Conservation (phyloP, 768 basidiomycete species). For the Naganishia randhawae region DNA sequence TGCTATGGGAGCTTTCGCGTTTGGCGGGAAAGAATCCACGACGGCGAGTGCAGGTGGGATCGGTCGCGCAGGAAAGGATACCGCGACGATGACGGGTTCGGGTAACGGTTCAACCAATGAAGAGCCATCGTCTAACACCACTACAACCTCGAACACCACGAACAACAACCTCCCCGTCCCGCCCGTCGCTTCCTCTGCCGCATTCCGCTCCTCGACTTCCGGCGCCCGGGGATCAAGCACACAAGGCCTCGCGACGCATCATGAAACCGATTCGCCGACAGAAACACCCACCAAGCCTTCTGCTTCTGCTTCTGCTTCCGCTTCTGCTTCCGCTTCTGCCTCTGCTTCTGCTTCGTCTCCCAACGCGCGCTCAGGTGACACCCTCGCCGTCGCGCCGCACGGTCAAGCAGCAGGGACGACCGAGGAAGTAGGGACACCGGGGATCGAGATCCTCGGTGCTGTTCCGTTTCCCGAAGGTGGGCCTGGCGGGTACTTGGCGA, state of each 20-base stretch:
- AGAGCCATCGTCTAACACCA: no score
- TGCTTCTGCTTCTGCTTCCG: background rate
- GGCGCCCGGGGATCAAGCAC: background rate
- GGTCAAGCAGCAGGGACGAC: background rate
- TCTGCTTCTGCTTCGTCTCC: no score
- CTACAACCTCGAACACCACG: no score
- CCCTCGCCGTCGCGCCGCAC: no score
- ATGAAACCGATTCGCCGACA: conserved; percentile 12
- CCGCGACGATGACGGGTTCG: background rate
- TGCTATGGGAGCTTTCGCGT: conserved; percentile 11
- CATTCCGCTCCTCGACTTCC: background rate
- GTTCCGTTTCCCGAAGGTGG: conserved; percentile 28
- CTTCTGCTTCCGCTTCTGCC: background rate
- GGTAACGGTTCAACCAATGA: background rate
- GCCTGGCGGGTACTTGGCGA: conserved; percentile 27
- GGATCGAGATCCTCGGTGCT: conserved; percentile 30
- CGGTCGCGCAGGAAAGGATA: background rate
- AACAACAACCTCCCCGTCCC: background rate
- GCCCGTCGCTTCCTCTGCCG: conserved; percentile 10
- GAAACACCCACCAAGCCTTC: background rate
- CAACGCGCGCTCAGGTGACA: no score
- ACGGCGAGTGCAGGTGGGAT: no score
- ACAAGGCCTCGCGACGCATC: conserved; percentile 18
- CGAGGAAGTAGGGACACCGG: conserved; percentile 24
- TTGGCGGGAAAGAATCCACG: background rate